A percentile compares a stretch with the other conserved stretches of the same genome.
phyloP scores from a whole-genome alignment of 768 basidiomycete species.

The Hydnomerulius pinastri region DNA sequence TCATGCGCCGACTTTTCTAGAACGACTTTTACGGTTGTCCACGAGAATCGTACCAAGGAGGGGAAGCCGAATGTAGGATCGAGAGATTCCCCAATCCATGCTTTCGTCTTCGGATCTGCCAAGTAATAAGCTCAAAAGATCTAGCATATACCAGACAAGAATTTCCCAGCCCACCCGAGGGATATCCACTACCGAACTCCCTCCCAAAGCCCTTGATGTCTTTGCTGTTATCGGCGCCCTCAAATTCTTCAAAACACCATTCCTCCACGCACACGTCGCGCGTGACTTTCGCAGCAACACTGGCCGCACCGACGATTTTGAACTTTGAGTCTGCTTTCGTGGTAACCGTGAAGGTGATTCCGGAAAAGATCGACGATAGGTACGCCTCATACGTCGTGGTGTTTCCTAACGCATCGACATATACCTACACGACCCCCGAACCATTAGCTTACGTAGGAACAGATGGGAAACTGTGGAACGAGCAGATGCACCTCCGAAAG shows the following conservation, averaged over 20 bases:
- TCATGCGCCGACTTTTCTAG: constrained; percentile 79
- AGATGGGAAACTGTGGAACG: neutral
- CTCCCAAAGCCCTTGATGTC: constrained; percentile 30
- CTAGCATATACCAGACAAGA: neutral
- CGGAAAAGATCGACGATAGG: constrained; percentile 79
- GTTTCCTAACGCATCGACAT: constrained; percentile 92
- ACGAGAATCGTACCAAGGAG: constrained; percentile 87
- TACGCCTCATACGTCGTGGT: constrained; percentile 84
- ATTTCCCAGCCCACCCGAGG: constrained; percentile 58
- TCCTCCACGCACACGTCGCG: constrained; percentile 86
- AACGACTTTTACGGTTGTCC: constrained; percentile 88
- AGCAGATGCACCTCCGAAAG: constrained; percentile 64
- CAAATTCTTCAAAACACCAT: constrained; percentile 78
- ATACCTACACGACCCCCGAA: constrained; percentile 55
- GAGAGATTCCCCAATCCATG: constrained; percentile 75
- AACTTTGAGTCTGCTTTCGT: constrained; percentile 94
- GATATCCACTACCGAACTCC: constrained; percentile 84
- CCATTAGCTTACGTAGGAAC: neutral
- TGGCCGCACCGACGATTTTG: constrained; percentile 96
- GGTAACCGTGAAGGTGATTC: constrained; percentile 84
- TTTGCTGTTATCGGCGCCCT: constrained; percentile 14
- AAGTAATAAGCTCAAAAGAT: neutral
- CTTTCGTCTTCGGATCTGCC: constrained; percentile 88
- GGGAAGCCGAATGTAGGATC: constrained; percentile 94
- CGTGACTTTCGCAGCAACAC: constrained; percentile 97